Evolutionary conservation across 2,329 filamentous ascomycete species (phyloP).

Genomic region (Podosphaera leucotricha): DNA sequence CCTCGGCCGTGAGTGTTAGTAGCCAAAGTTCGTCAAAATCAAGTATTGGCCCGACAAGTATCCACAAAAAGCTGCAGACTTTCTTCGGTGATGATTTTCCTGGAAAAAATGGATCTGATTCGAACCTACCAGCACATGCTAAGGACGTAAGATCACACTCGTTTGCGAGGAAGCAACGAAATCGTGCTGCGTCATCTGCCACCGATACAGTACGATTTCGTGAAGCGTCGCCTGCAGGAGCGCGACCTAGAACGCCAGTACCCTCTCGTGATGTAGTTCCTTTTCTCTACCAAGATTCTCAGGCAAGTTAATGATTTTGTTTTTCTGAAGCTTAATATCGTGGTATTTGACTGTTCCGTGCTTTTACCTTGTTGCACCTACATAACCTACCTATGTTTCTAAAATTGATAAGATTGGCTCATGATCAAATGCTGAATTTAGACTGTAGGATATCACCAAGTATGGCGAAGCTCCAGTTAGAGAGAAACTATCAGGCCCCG

Average conservation of each 20-base stretch:
- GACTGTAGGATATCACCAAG: conserved; percentile 41
- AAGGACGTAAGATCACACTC: conserved; percentile 41
- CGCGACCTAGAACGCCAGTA: conserved; percentile 61
- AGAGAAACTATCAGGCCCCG: conserved; percentile 41
- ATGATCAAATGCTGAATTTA: not conserved
- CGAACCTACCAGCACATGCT: conserved; percentile 29
- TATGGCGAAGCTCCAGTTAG: conserved; percentile 60
- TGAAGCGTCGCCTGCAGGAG: conserved; percentile 51
- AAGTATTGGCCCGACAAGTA: conserved; percentile 43
- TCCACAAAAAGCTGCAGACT: conserved; percentile 61
- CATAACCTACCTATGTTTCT: no score
- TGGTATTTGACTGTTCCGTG: no score
- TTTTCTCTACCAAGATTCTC: conserved; percentile 80
- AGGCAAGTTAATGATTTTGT: conserved; percentile 28
- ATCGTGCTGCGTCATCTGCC: conserved; percentile 60
- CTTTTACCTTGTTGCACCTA: no score
- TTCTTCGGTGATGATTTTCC: conserved; percentile 85
- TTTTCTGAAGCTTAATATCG: not conserved
- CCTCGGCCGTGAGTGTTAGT: conserved; percentile 74
- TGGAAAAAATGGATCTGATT: conserved; percentile 49
- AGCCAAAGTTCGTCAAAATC: conserved; percentile 54
- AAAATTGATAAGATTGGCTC: no score
- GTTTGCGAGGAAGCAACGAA: conserved; percentile 34
- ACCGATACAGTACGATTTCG: conserved; percentile 34
- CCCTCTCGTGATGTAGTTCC: conserved; percentile 86